These are phyloP conservation scores for Parasitella parasitica DNA, from an alignment of 371 early-diverging fungal genomes.

Conservation along the genomic window DNA sequence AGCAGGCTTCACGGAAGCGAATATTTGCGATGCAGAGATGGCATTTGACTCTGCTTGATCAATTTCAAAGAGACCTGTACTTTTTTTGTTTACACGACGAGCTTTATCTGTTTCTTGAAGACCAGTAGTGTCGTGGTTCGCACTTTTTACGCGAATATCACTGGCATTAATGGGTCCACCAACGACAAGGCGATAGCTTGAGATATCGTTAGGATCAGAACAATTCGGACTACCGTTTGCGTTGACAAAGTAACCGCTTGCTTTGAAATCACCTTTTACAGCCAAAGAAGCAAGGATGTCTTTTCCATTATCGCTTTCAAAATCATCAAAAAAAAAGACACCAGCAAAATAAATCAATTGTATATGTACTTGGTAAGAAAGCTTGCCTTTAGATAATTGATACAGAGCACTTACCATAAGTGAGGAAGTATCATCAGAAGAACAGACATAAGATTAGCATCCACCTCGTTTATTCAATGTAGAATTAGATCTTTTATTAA, in stretches of 20 bases:
- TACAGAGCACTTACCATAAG: background rate
- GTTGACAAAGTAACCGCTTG: conserved; percentile 5
- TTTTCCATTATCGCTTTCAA: conserved; percentile 2
- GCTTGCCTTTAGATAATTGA: background rate
- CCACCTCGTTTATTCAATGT: no score
- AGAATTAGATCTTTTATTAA: no score
- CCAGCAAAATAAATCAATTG: conserved; percentile 3
- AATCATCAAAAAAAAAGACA: conserved; percentile 18
- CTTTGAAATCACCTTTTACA: conserved; percentile 10
- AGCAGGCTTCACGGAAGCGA: background rate
- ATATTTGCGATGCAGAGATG: background rate
- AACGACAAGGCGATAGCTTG: conserved; percentile 10
- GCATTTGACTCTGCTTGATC: background rate
- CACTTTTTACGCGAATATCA: conserved; percentile 11
- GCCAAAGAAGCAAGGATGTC: conserved; percentile 15
- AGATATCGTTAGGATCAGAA: background rate
- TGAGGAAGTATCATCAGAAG: background rate
- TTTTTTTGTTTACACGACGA: background rate
- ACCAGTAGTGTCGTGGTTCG: background rate
- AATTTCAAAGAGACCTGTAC: background rate
- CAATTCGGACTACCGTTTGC: background rate
- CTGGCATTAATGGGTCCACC: background rate
- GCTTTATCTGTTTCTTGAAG: background rate
- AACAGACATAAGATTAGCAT: background rate
- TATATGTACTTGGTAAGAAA: background rate